phyloP scores from a whole-genome alignment of 805 yeast genomes.

The Hanseniaspora clermontiae region DNA sequence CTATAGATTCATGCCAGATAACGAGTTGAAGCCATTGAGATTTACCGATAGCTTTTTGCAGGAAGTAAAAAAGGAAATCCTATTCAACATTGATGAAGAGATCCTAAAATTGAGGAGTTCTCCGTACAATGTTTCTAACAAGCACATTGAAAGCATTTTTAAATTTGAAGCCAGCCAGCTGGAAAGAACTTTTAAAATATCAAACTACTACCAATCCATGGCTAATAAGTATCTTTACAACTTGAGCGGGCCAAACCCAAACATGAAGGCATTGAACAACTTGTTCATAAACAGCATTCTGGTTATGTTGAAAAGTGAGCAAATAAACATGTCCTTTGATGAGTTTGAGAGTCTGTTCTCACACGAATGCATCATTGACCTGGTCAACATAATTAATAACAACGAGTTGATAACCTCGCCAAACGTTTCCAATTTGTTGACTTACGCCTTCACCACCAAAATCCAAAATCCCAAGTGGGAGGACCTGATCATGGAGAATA shows the following conservation, averaged over 20 bases:
- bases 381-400: constrained; percentile 1
- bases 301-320: constrained; percentile 27
- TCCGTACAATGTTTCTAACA: constrained; percentile 36
- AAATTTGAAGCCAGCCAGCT: constrained; percentile 22
- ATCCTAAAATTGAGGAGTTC: constrained; percentile 33
- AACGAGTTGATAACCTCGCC: constrained; percentile 1
- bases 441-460: background rate
- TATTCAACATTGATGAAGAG: constrained; percentile 50
- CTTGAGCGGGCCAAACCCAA: background rate
- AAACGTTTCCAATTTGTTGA: background rate
- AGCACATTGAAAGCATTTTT: background rate
- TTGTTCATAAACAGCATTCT: constrained; percentile 36
- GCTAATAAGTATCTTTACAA: constrained; percentile 34
- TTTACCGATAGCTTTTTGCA: constrained; percentile 22
- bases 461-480: constrained; percentile 4
- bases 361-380: background rate
- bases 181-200: constrained; percentile 21
- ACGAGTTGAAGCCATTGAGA: constrained; percentile 57
- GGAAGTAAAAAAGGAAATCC: constrained; percentile 27
- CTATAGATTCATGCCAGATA: constrained; percentile 89
- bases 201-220: constrained; percentile 66
- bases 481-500: constrained; percentile 31
- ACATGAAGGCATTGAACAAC: constrained; percentile 27
- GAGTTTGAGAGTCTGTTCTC: background rate
- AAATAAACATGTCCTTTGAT: background rate